Conservation (phyloP, 2,329 filamentous ascomycete species). For the Colletotrichum chlorophyti region DNA sequence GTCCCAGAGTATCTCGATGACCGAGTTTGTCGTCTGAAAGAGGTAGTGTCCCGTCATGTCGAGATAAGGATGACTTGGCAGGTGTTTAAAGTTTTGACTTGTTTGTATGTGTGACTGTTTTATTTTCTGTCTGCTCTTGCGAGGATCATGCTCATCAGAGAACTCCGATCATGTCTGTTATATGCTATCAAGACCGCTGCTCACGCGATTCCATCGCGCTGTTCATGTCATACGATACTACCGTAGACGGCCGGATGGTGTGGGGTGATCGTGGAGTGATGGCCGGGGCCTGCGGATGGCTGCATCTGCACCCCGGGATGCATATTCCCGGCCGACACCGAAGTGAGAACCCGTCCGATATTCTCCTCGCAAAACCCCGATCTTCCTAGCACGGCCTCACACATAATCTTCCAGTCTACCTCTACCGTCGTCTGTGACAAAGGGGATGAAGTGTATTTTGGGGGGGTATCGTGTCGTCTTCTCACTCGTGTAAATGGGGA, state of each 20-base stretch:
- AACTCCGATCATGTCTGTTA: not conserved
- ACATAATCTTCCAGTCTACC: not conserved
- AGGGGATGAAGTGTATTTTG: constrained; percentile 27
- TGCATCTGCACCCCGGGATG: not conserved
- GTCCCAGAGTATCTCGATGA: constrained; percentile 46
- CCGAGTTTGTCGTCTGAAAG: constrained; percentile 41
- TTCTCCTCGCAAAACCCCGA: too few species aligned
- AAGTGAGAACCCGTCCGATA: too few species aligned
- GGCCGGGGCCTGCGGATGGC: not conserved
- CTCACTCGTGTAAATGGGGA: constrained; percentile 15
- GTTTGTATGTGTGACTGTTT: not conserved
- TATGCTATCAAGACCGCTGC: not conserved
- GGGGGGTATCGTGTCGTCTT: constrained; percentile 30
- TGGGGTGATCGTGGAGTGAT: constrained; percentile 24
- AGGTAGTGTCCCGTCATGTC: constrained; percentile 22
- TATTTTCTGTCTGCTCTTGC: not conserved
- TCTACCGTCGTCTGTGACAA: too few species aligned
- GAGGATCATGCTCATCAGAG: not conserved
- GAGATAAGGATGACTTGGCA: not conserved
- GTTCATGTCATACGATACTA: constrained; percentile 2
- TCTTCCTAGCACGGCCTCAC: too few species aligned
- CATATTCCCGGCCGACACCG: too few species aligned
- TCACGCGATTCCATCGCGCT: not conserved
- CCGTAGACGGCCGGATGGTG: not conserved
- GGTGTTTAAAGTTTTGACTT: not conserved